These are phyloP conservation scores for Cinnamomum chago DNA, from an alignment of 164 flowering plant genomes.

Conservation along the genomic window DNA sequence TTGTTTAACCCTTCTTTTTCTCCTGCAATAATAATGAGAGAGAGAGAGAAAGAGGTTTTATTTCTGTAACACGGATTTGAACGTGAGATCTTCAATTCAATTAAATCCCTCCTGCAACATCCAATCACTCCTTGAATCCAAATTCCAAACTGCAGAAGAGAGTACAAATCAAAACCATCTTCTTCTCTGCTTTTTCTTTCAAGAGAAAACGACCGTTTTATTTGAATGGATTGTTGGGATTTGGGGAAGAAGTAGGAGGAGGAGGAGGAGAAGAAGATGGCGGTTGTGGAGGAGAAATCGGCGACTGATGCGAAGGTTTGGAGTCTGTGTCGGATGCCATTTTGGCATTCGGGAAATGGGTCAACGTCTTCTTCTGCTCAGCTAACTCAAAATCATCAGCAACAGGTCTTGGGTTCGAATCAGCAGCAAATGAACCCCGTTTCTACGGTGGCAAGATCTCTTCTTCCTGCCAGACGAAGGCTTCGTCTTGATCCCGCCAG, in stretches of 20 bases:
- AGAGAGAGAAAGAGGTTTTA: no score
- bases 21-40: no score
- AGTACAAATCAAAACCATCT: not conserved
- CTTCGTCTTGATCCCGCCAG: slow-evolving; percentile 80
- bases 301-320: slow-evolving; percentile 46
- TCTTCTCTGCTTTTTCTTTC: not conserved
- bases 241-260: not conserved
- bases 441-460: slow-evolving; percentile 70
- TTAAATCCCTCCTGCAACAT: slow-evolving; percentile 6
- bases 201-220: not conserved
- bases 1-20: no score
- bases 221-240: not conserved
- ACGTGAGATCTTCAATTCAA: not conserved
- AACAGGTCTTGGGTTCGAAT: slow-evolving; percentile 15
- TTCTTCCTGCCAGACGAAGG: slow-evolving; percentile 67
- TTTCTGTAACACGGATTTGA: slow-evolving; percentile 13
- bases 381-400: slow-evolving; percentile 14
- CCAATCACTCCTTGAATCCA: not conserved
- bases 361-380: not conserved
- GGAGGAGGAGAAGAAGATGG: slow-evolving; percentile 25
- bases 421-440: slow-evolving; percentile 30
- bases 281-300: slow-evolving; percentile 44
- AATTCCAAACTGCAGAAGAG: no score
- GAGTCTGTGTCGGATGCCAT: slow-evolving; percentile 52
- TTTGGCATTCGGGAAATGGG: slow-evolving; percentile 17